A percentile compares a stretch with the other conserved stretches of the same genome.
Evolutionary conservation across 805 yeast genomes (phyloP).

Genomic region (Nadsonia fulvescens): DNA sequence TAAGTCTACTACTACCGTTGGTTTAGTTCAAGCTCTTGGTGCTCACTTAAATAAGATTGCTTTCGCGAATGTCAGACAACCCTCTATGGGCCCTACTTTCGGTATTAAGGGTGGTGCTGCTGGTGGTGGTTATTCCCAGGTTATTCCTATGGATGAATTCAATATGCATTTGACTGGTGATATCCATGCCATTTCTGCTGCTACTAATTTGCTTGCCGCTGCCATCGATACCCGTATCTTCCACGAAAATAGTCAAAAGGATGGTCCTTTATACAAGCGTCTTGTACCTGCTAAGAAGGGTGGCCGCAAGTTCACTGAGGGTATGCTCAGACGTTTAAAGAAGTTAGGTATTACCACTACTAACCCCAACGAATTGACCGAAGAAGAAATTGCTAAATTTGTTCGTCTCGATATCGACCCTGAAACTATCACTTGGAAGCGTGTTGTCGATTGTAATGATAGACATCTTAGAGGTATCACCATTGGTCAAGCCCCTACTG

Average conservation of each 20-base stretch:
- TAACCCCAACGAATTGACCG: slow-evolving; percentile 60
- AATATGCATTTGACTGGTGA: slow-evolving; percentile 96
- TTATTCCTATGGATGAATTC: slow-evolving; percentile 97
- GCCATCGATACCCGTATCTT: slow-evolving; percentile 95
- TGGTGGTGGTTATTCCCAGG: slow-evolving; percentile 97
- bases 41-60: slow-evolving; percentile 70
- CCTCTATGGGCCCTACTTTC: slow-evolving; percentile 97
- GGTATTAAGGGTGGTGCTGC: slow-evolving; percentile 99
- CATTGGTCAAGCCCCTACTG: slow-evolving; percentile 82
- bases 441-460: slow-evolving; percentile 91
- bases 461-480: slow-evolving; percentile 80
- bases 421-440: slow-evolving; percentile 73
- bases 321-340: slow-evolving; percentile 56
- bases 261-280: slow-evolving; percentile 62
- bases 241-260: slow-evolving; percentile 79
- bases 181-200: slow-evolving; percentile 89
- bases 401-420: slow-evolving; percentile 81
- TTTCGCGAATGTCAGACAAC: slow-evolving; percentile 91
- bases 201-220: slow-evolving; percentile 85
- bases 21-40: slow-evolving; percentile 86
- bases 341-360: slow-evolving; percentile 64
- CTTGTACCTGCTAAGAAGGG: slow-evolving; percentile 76
- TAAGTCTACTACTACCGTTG: slow-evolving; percentile 90
- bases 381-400: slow-evolving; percentile 54
- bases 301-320: slow-evolving; percentile 53